Conservation (phyloP, 768 basidiomycete species). For the Russula vinacea region DNA sequence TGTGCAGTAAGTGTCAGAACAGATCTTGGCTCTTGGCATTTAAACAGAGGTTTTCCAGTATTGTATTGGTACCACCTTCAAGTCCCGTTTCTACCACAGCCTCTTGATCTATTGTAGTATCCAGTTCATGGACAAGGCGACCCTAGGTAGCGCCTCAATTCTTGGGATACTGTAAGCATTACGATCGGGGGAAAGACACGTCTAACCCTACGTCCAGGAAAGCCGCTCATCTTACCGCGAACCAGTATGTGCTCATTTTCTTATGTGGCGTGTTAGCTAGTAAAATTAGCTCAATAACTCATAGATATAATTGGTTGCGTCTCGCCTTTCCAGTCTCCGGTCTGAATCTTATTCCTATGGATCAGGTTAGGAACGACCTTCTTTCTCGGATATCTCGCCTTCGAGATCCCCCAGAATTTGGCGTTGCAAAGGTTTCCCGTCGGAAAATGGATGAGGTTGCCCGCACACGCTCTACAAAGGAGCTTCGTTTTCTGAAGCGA, state of each 20-base stretch:
- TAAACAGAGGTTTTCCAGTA: constrained; percentile 36
- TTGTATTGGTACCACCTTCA: constrained; percentile 49
- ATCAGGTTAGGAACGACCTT: constrained; percentile 74
- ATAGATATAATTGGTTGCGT: constrained; percentile 64
- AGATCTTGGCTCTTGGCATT: constrained; percentile 1
- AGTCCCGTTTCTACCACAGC: not conserved
- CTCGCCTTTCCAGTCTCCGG: not conserved
- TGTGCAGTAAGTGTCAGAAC: constrained; percentile 54
- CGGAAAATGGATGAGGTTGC: constrained; percentile 76
- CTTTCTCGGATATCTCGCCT: constrained; percentile 64
- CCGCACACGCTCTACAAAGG: not conserved
- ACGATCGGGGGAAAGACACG: not conserved
- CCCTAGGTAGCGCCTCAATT: constrained; percentile 62
- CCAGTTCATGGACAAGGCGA: constrained; percentile 77
- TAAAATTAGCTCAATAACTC: constrained; percentile 21
- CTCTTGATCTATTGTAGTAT: constrained; percentile 46
- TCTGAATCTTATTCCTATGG: not conserved
- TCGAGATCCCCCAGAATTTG: constrained; percentile 73
- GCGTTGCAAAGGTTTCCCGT: constrained; percentile 71
- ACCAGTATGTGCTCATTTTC: constrained; percentile 48
- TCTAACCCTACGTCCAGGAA: constrained; percentile 40
- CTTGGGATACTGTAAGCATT: constrained; percentile 59
- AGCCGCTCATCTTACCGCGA: constrained; percentile 58
- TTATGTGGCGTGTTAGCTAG: not conserved
- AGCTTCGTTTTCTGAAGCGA: not conserved